Conservation (phyloP, 306 rosid genomes). For the Acacia confusa region DNA sequence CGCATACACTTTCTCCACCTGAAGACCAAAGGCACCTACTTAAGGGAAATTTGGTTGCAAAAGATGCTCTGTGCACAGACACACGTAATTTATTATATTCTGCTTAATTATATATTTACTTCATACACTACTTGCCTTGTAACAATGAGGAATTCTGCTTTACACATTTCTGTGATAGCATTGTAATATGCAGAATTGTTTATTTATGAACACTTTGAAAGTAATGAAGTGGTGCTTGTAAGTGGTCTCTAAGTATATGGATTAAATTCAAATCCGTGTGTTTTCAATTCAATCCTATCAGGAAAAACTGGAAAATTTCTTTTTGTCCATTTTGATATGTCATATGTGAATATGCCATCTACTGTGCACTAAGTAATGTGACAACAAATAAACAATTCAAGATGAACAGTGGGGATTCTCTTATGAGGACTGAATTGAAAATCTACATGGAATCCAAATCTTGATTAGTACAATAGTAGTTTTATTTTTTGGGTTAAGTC, state of each 20-base stretch:
- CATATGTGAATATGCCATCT: background rate
- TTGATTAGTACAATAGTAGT: no score
- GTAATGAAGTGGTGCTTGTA: background rate
- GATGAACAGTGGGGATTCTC: background rate
- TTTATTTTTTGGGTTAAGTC: no score
- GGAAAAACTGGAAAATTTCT: background rate
- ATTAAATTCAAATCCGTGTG: no score
- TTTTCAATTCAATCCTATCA: no score
- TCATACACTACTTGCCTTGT: slow-evolving; percentile 32
- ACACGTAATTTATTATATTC: background rate
- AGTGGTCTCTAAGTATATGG: background rate
- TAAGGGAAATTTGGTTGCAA: slow-evolving; percentile 29
- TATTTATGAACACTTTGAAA: slow-evolving; percentile 32
- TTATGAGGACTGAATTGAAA: background rate
- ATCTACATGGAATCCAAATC: background rate
- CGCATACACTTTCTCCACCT: background rate
- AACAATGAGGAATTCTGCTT: slow-evolving; percentile 25
- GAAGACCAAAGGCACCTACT: background rate
- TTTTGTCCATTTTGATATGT: background rate
- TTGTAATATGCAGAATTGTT: background rate
- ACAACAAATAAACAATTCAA: background rate
- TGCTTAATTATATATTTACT: slow-evolving; percentile 23
- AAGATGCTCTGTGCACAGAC: slow-evolving; percentile 37
- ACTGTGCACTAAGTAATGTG: no score
- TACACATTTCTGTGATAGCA: slow-evolving; percentile 8